A percentile compares a stretch with the other conserved stretches of the same genome.
Conservation (phyloP, 768 basidiomycete species). For the Dacryopinax primogenitus region DNA sequence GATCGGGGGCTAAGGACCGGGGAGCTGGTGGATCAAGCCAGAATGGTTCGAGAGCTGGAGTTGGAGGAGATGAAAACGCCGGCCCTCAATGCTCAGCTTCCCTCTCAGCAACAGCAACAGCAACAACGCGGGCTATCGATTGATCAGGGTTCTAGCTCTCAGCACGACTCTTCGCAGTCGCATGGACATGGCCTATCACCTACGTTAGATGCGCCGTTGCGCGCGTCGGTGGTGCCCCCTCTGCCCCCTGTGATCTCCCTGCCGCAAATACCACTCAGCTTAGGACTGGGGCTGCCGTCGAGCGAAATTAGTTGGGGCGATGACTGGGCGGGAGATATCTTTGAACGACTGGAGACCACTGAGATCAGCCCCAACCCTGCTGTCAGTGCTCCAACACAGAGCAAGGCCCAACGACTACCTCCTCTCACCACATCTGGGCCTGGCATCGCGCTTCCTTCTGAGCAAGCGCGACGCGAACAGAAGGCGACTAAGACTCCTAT, state of each 20-base stretch:
- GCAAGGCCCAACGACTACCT: neutral
- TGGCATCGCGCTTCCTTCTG: neutral
- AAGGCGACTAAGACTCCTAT: constrained; percentile 36
- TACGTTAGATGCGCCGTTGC: neutral
- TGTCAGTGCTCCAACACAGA: neutral
- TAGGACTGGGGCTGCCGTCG: neutral
- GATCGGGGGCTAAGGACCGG: neutral
- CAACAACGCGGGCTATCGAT: neutral
- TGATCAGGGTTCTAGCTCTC: neutral
- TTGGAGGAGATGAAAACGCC: constrained; percentile 1
- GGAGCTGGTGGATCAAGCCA: neutral
- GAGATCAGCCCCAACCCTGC: neutral
- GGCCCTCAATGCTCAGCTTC: neutral
- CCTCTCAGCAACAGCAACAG: neutral
- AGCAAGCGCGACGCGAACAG: neutral
- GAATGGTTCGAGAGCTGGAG: neutral
- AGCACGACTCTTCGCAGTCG: neutral
- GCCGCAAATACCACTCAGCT: neutral
- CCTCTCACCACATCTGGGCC: neutral
- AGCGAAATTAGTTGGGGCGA: constrained; percentile 3
- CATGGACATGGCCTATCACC: neutral
- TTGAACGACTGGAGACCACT: neutral
- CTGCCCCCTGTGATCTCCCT: constrained; percentile 1
- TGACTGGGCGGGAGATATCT: neutral
- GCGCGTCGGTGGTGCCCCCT: neutral